Percentiles rank a stretch among this genome's conserved stretches.
These are phyloP conservation scores for Haberlea rhodopensis DNA, from an alignment of 257 asterid species.

Conservation along the genomic window DNA sequence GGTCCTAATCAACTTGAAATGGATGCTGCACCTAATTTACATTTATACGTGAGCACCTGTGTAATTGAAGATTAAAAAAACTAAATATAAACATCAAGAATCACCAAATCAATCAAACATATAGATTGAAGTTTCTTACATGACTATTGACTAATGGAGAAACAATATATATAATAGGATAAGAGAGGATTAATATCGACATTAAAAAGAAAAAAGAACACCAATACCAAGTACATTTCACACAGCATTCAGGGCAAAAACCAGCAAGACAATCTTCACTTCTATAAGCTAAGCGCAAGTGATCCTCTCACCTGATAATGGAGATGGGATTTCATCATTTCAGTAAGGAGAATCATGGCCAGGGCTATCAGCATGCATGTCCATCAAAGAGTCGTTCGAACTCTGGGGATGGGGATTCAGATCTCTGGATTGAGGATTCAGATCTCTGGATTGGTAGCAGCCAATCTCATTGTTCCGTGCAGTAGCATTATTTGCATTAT, in stretches of 20 bases:
- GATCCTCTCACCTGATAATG: conserved; percentile 3
- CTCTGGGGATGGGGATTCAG: conserved; percentile 5
- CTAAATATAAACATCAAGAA: background rate
- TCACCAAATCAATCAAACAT: background rate
- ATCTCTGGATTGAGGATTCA: no score
- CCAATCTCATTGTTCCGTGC: conserved; percentile 1
- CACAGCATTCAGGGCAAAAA: background rate
- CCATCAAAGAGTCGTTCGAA: conserved; percentile 34
- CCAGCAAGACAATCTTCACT: background rate
- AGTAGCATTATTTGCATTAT: background rate
- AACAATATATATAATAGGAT: no score
- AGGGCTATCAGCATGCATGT: conserved; percentile 57
- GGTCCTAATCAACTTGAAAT: background rate
- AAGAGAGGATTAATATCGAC: background rate
- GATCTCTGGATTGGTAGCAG: background rate
- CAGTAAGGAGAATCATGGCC: conserved; percentile 46
- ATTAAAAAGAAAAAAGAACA: background rate
- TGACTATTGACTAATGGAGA: no score
- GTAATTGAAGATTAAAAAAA: background rate
- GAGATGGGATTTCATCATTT: conserved; percentile 8
- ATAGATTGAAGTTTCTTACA: background rate
- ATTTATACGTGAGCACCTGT: no score
- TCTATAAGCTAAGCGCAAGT: background rate
- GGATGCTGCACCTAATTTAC: background rate
- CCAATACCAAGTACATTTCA: background rate